These are phyloP conservation scores for Mucor irregularis DNA, from an alignment of 371 early-diverging fungal species.

Conservation along the genomic window DNA sequence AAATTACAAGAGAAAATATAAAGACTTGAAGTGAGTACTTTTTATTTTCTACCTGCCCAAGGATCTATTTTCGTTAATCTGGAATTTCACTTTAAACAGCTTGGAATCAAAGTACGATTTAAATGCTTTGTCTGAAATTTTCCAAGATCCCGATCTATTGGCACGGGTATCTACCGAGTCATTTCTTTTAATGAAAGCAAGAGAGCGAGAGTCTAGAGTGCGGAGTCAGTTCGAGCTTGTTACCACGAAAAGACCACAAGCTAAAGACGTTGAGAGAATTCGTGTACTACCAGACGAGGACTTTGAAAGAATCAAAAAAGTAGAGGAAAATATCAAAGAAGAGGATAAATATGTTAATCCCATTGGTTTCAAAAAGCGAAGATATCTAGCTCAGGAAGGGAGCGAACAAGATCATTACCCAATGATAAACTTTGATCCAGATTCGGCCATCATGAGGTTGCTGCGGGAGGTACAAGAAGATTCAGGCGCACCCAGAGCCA, in stretches of 20 bases:
- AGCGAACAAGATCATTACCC: too few species aligned
- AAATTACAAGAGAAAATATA: conserved; percentile 1
- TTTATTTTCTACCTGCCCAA: background rate
- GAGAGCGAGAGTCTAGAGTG: background rate
- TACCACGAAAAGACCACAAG: conserved; percentile 32
- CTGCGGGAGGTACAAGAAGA: too few species aligned
- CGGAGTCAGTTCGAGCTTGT: conserved; percentile 1
- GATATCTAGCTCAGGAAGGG: conserved; percentile 11
- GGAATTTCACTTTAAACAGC: background rate
- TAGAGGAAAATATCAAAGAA: background rate
- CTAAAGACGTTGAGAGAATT: conserved; percentile 36
- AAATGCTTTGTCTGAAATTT: conserved; percentile 12
- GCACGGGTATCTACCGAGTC: conserved; percentile 3
- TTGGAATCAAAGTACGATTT: conserved; percentile 1
- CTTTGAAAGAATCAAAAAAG: background rate
- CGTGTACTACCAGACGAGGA: conserved; percentile 13
- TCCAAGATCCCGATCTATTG: conserved; percentile 25
- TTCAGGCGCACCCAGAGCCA: too few species aligned
- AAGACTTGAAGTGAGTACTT: background rate
- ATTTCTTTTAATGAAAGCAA: background rate
- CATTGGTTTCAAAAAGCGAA: conserved; percentile 20
- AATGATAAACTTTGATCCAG: too few species aligned
- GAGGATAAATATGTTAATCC: conserved; percentile 29
- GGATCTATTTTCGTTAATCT: background rate
- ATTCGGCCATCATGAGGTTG: too few species aligned